A percentile compares a stretch with the other conserved stretches of the same genome.
Evolutionary conservation across 306 rosid genomes (phyloP).

Genomic region (Fragaria nilgerrensis): DNA sequence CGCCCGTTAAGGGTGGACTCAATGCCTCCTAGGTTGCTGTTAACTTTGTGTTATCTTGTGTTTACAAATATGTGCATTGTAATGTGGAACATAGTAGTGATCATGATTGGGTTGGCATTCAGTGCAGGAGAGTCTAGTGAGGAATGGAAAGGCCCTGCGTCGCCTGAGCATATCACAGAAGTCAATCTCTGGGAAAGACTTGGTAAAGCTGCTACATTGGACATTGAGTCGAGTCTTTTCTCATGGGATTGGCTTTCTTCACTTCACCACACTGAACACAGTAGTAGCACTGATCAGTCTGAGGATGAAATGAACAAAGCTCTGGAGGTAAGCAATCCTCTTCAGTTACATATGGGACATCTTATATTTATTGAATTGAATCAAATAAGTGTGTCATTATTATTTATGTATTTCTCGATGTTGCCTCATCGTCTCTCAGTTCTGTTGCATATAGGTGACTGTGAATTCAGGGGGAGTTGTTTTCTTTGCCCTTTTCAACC

Average conservation of each 20-base stretch:
- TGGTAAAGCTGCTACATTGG: constrained; percentile 75
- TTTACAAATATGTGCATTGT: neutral
- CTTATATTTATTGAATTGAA: constrained; percentile 5
- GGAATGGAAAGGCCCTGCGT: constrained; percentile 30
- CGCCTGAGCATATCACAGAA: constrained; percentile 54
- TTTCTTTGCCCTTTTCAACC: constrained; percentile 81
- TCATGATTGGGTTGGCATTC: constrained; percentile 27
- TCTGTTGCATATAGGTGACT: constrained; percentile 68
- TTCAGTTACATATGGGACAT: neutral
- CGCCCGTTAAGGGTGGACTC: constrained; percentile 31
- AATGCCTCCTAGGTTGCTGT: constrained; percentile 54
- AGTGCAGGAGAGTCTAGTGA: constrained; percentile 48
- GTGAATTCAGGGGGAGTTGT: constrained; percentile 97
- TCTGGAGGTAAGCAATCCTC: constrained; percentile 61
- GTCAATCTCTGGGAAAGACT: constrained; percentile 87
- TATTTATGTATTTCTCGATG: constrained; percentile 22
- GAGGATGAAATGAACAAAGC: constrained; percentile 87
- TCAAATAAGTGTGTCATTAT: neutral
- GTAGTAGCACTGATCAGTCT: constrained; percentile 64
- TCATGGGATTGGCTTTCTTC: constrained; percentile 84
- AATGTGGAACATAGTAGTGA: constrained; percentile 11
- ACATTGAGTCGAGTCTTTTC: constrained; percentile 63
- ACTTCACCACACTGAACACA: constrained; percentile 78
- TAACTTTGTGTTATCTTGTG: neutral
- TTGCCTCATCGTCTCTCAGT: constrained; percentile 32